Conservation (phyloP, 805 yeast species). For the Starmera caribaea region DNA sequence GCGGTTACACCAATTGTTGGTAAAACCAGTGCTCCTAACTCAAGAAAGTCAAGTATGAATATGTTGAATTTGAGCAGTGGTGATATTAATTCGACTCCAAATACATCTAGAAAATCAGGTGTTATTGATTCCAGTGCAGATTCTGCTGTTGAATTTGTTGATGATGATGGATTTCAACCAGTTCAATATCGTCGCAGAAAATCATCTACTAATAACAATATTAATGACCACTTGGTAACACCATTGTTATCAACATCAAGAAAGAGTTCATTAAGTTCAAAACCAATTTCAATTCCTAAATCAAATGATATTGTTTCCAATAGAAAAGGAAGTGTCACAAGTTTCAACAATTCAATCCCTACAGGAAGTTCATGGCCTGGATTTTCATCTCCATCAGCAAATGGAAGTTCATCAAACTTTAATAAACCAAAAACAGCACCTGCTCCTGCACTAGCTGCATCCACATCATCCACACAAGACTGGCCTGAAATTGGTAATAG, state of each 20-base stretch:
- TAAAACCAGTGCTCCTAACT: neutral
- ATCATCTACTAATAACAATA: constrained; percentile 13
- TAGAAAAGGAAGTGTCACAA: no score
- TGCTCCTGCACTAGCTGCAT: constrained; percentile 4
- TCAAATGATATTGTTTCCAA: no score
- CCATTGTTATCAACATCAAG: neutral
- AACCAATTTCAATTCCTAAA: no score
- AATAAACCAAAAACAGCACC: neutral
- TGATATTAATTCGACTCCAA: constrained; percentile 1
- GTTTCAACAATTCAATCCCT: no score
- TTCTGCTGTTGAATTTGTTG: constrained; percentile 20
- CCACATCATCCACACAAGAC: neutral
- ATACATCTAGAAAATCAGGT: constrained; percentile 5
- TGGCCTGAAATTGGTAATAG: constrained; percentile 1
- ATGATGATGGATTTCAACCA: constrained; percentile 23
- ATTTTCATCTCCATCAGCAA: no score
- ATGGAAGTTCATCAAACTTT: no score
- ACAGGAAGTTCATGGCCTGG: no score
- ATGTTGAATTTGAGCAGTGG: no score
- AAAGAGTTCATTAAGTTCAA: neutral
- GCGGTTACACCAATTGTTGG: neutral
- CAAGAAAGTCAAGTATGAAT: constrained; percentile 1
- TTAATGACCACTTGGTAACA: neutral
- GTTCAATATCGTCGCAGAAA: constrained; percentile 24
- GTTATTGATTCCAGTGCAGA: constrained; percentile 5